Base-by-base conservation (phyloP, 352 stramenopile species). In the Pythium phragmitis region DNA sequence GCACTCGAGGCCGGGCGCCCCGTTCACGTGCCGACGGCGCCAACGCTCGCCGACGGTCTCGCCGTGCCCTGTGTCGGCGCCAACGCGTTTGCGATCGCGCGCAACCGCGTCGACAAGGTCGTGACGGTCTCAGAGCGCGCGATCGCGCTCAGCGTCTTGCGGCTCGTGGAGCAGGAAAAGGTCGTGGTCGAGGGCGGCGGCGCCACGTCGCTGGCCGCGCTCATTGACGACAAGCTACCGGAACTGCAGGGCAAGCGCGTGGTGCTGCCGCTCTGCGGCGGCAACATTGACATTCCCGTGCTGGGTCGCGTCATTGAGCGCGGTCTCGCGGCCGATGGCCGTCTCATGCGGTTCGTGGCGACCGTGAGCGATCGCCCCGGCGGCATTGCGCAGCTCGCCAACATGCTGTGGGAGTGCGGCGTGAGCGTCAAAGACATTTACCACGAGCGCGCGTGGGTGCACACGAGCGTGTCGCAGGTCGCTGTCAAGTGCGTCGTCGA, bases 111-210 rank as follows among this genome's bases (percentile, higher is more conserved):
- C 11, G 96, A 99, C 80, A 92, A 98, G 66, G 91, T 96, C 53
- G 93, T 98, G 51, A 91, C 89, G 21, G 91, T 97, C 33, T 95
- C 80, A 28, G 97, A 99, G 80, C 96, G 96, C 33, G 81, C 96
- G 51, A 98, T 99, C 67, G 96, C 94, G 21, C 73, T 99, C 42
- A 97, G 95, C 54, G 96, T 99, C 57, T 74, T 99, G 70, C 85
- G 97, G 39, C 82, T 99, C 26, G 89, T 99, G 41, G 97, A 99
- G 73, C 92, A 98, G 69, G 97, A 99, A 79, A 99, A 99, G 72
- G 89, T 98, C 60, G 94, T 99, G 16, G 96, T 99, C 14, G 97
- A 99, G 73, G 96, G 94, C 46, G 93, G 92, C 61, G 97, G 96
- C 39, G 96, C 96, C 11, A 86, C 91, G 42, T 97, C 96, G 16